Base-by-base conservation (phyloP, 2,329 filamentous ascomycete genomes). In the Colletotrichum karsti region DNA sequence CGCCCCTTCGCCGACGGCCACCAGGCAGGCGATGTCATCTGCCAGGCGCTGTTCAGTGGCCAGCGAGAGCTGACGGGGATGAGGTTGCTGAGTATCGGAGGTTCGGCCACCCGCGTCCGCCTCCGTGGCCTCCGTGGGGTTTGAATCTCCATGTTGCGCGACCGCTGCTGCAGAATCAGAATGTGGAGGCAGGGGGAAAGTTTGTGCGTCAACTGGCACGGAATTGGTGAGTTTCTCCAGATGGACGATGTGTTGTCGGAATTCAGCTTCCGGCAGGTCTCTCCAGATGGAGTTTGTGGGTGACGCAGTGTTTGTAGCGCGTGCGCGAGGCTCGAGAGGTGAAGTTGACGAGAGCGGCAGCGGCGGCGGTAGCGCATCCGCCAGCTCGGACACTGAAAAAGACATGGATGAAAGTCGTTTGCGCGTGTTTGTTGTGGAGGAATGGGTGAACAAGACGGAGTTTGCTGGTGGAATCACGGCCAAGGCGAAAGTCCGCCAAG, bases 1-100 rank as follows among this genome's bases (percentile, higher is more conserved):
- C 18, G 69, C 69, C 18, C 69, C 69, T 35, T 70, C 69, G 7
- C 69, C 69, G 22, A 70, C 62, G 4, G 69, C 69, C 6, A 66
- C 50, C 2, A 70, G 46, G 28, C 56, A 69, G 5, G 69, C 59
- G n/a, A 67, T 53, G 15, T 70, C 69, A 35, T 70, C 67, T 5
- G 69, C 62, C 7, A 70, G 62, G 3, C 63, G 54, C 18, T 70
- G 69, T 20, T 70, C 69, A 2, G 37, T n/a, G 13, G 54, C 57
- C n/a, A 63, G 50, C 10, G 63, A 44, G 3, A 70, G 54, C 2
- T 30, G 67, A 10, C 37, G 39, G 42, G 30, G 51, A 46, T 46
- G 50, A n/a, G n/a, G 18, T 22, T 44, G 30, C 3, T 9, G 13
- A 22, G 22, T 12, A 5, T 46, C 37, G 44, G 44, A 39, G 26